These are phyloP conservation scores for Stephania japonica DNA, from an alignment of 164 flowering plant genomes.

Conservation along the genomic window DNA sequence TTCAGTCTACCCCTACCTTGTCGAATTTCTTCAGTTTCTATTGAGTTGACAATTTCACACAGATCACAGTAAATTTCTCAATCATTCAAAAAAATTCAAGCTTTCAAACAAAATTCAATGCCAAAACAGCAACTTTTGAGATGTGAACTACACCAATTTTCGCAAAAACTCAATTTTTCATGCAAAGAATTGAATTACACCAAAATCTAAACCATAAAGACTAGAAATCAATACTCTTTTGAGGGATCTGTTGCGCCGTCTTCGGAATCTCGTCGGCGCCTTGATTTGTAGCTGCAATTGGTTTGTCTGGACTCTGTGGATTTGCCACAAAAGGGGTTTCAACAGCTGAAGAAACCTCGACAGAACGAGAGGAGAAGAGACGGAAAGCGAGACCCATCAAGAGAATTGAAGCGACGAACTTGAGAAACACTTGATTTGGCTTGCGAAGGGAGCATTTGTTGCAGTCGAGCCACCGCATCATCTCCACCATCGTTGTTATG, in stretches of 20 bases:
- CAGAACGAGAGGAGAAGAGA: conserved; percentile 42
- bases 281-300: neutral
- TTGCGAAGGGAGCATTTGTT: conserved; percentile 28
- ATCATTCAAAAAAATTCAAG: neutral
- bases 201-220: neutral
- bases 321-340: conserved; percentile 14
- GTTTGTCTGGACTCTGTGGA: neutral
- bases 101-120: neutral
- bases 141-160: neutral
- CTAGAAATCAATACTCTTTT: neutral
- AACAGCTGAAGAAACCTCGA: conserved; percentile 20
- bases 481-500: conserved; percentile 27
- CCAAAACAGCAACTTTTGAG: neutral
- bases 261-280: neutral
- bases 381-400: conserved; percentile 59
- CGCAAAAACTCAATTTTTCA: neutral
- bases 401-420: conserved; percentile 40
- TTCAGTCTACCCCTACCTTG: too few relatives aligned
- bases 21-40: too few relatives aligned
- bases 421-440: conserved; percentile 39
- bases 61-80: neutral
- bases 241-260: neutral
- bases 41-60: neutral
- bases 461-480: conserved; percentile 26
- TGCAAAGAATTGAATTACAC: neutral